Base-by-base conservation (phyloP, 139 green algal species). In the Zygnema circumcarinatum region DNA sequence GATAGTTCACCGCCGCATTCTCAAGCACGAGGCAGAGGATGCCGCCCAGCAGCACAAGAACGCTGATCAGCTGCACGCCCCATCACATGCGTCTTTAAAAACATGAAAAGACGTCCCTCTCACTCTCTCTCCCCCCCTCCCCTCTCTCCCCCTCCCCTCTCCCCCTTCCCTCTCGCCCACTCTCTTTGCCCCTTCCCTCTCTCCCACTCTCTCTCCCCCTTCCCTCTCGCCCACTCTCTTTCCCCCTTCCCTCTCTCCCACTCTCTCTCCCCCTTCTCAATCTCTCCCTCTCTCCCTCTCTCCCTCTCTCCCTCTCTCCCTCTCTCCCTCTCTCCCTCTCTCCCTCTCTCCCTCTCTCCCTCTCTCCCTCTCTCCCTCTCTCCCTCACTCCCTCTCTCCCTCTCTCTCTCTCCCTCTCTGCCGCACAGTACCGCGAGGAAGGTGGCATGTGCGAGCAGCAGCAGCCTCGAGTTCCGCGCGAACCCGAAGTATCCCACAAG, bases 401-500 rank as follows among this genome's bases (percentile, higher is more conserved):
- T 62, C 47, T 62, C 47, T 62, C 16, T 62, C 16, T 16, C 47
- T 62, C 47, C 47, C 47, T 62, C 16, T 16, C 47, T 62, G 7
- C 47, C 47, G 7, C 47, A 7, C 47, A 25, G 7, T 78, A 78
- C 69, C 69, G 3, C 31, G 2, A 83, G 32, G 22, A 47, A 39
- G 32, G 7, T n/a, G 32, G 75, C 22, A 11, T 83, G 75, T 3
- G 38, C 2, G 32, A 83, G 22, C 32, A 83, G 32, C 75, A 83
- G 32, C 22, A 33, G 2, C 33, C n/a, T 2, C 2, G n/a, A 69
- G 32, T 83, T 47, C 25, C 75, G 75, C 2, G 33, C 32, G 21
- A 83, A 31, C 75, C 75, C 75, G 2, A 67, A 38, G 75, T 83
- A 83, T 3, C n/a, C 75, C 75, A 83, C 2, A 20, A 83, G 22